Base-by-base conservation (phyloP, 129 eudicot genomes). In the Centaurea solstitialis region DNA sequence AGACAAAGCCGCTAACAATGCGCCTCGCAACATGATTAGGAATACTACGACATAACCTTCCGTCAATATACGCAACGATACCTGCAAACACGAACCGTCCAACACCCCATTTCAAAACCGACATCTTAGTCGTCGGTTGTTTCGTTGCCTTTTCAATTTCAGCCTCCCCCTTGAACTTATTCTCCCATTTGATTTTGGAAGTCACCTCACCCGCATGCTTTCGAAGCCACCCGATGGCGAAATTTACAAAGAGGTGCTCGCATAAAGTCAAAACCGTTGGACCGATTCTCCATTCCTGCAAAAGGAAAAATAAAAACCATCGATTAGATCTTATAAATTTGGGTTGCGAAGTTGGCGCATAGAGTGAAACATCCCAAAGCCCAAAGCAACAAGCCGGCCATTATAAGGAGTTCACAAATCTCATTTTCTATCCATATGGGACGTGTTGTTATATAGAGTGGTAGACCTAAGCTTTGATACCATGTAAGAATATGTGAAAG, bases 201-300 rank as follows among this genome's bases (percentile, higher is more conserved):
- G 82, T 74, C 45, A 77, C 72, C 70, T 87, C 90, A 41, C 93
- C 90, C 12, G 98, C 89, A 79, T 88, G 97, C 87, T 87, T 88
- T 81, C 98, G 79, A 69, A 96, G 87, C 84, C 86, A 59, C 15
- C 97, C 89, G 70, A 96, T 96, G 21, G 89, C 88, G 66, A 91
- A 96, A 84, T 95, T 96, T 83, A 96, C 99, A 84, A 96, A 93
- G 45, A 96, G 91, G 83, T 96, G 99, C 83, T 96, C 99, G 65
- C 95, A 96, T 80, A 96, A 75, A 83, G 99, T 96, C 86, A 96
- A 82, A 57, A 96, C 80, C 12, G 98, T 93, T 2, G 99, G 99
- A 33, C 94, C 99, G 11, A 96, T 81, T 89, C 87, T 88, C 99
- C 99, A 96, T 84, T 93, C 98, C 99, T 96, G 87, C 78, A 74